Evolutionary conservation across 2,329 filamentous ascomycete genomes (phyloP).

Genomic region (Neurospora crassa): DNA sequence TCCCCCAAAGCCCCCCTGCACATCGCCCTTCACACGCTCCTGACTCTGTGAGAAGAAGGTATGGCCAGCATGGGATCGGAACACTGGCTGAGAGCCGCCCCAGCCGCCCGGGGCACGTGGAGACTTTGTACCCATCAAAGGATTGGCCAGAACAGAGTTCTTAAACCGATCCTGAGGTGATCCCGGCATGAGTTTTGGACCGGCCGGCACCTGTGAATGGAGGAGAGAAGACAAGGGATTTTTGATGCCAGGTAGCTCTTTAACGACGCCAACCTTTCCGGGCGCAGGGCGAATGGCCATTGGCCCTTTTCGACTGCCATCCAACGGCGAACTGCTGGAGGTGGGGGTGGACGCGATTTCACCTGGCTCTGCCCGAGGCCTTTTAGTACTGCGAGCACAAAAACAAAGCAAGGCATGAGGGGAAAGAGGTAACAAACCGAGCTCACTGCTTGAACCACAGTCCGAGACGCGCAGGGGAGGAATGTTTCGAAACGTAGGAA

Average conservation of each 20-base stretch:
- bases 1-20: not conserved
- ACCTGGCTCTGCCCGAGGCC: not conserved
- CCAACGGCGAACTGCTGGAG: not conserved
- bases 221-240: not conserved
- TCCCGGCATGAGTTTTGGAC: slow-evolving; percentile 1
- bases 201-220: slow-evolving; percentile 19
- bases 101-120: not conserved
- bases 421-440: not conserved
- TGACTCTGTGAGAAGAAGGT: not conserved
- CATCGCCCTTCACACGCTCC: not conserved
- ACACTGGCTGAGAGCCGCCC: not conserved
- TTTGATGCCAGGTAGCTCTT: not conserved
- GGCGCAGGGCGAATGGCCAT: not conserved
- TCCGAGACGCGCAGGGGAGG: not conserved
- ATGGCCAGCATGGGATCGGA: not conserved
- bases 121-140: not conserved
- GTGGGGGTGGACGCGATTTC: not conserved
- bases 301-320: not conserved
- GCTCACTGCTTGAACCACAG: not conserved
- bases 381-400: not conserved
- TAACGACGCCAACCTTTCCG: not conserved
- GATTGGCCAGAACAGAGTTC: slow-evolving; percentile 2
- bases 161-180: slow-evolving; percentile 8
- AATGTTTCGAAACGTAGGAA: not conserved
- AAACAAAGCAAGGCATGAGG: not conserved